Percentiles rank a stretch among this genome's conserved stretches.
Conservation (phyloP, 2,329 filamentous ascomycete species). For the Fusarium liriodendri region DNA sequence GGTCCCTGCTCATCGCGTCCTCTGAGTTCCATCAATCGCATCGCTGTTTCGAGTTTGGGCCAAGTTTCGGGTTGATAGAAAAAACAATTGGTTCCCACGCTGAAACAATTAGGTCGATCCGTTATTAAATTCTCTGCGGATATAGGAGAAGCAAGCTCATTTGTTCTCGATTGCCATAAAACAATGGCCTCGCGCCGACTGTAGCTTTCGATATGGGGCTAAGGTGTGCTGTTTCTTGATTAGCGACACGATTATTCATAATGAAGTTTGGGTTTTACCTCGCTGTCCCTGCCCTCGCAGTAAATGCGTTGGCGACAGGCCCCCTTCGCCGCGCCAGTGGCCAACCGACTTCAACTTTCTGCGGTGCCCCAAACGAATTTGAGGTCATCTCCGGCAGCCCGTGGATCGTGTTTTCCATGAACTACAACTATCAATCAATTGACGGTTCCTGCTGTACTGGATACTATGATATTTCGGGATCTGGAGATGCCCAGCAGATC, state of each 20-base stretch:
- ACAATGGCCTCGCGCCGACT: neutral
- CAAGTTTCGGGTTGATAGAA: neutral
- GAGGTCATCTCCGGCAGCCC: constrained; percentile 24
- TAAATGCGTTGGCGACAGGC: neutral
- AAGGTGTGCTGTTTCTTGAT: neutral
- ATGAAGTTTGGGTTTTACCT: constrained; percentile 2
- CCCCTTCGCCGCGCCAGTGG: neutral
- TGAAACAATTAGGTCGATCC: constrained; percentile 1
- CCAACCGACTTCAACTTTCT: constrained; percentile 16
- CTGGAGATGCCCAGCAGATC: neutral
- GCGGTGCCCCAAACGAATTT: constrained; percentile 26
- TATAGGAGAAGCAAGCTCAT: neutral
- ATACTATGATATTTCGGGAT: constrained; percentile 15
- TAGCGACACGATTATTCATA: neutral
- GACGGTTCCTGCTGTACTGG: constrained; percentile 27
- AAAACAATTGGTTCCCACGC: neutral
- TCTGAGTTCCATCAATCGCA: neutral
- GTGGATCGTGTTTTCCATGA: constrained; percentile 36
- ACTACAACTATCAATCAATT: constrained; percentile 32
- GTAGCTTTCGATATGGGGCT: neutral
- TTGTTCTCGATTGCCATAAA: neutral
- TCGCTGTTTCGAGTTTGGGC: neutral
- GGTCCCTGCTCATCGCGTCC: neutral
- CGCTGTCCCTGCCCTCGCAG: neutral
- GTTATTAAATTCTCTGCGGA: neutral